Percentiles rank a stretch among this genome's conserved stretches.
Evolutionary conservation across 306 rosid species (phyloP).

Genomic region (Hippophae gyantsensis): DNA sequence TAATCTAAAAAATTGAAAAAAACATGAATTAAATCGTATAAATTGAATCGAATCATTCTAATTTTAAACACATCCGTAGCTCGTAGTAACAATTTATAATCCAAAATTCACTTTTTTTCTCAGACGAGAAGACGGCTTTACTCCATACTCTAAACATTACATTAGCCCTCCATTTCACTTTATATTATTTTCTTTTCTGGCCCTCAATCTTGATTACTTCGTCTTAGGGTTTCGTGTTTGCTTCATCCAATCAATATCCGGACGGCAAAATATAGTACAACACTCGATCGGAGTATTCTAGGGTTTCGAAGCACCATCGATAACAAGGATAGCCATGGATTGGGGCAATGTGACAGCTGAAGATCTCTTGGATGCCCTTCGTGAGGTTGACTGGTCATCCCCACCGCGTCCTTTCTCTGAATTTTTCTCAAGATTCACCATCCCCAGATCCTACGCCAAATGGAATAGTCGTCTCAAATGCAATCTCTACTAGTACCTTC

Average conservation of each 20-base stretch:
- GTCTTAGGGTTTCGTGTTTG: too few relatives aligned
- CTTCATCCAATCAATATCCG: background rate
- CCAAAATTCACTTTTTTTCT: too few relatives aligned
- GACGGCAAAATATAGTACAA: background rate
- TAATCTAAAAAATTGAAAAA: too few relatives aligned
- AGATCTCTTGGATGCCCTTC: slow-evolving; percentile 93
- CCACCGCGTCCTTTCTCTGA: slow-evolving; percentile 94
- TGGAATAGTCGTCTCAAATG: slow-evolving; percentile 98
- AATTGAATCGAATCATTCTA: too few relatives aligned
- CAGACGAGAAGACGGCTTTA: too few relatives aligned
- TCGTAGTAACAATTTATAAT: too few relatives aligned
- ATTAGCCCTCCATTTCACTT: too few relatives aligned
- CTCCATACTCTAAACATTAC: too few relatives aligned
- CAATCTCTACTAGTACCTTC: slow-evolving; percentile 88
- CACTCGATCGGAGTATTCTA: background rate
- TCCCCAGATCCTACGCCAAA: slow-evolving; percentile 70
- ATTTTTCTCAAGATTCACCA: slow-evolving; percentile 86
- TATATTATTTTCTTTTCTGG: too few relatives aligned
- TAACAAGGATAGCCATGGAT: slow-evolving; percentile 41
- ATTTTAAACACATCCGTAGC: too few relatives aligned
- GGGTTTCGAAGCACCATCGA: slow-evolving; percentile 7
- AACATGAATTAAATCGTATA: too few relatives aligned
- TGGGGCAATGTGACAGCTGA: slow-evolving; percentile 97
- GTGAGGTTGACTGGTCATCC: slow-evolving; percentile 98
- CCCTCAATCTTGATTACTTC: too few relatives aligned